Conservation (phyloP, 352 stramenopile species). For the Nothophytophthora sp. region DNA sequence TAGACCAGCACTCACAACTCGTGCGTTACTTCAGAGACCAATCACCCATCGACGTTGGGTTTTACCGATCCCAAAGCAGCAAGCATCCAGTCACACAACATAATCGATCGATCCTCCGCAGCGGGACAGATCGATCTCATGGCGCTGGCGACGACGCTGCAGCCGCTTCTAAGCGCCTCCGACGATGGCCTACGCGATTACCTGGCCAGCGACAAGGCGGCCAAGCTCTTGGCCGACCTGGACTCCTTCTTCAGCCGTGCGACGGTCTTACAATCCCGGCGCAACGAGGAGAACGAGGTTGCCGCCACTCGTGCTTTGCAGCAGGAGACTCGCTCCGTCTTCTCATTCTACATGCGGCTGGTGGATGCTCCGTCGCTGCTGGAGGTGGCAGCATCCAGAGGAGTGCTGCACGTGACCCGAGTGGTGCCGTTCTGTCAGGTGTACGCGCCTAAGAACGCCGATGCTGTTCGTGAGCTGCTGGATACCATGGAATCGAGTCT, state of each 20-base stretch:
- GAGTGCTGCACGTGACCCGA: slow-evolving; percentile 48
- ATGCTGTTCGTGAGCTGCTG: slow-evolving; percentile 29
- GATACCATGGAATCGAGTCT: slow-evolving; percentile 17
- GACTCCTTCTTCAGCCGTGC: slow-evolving; percentile 36
- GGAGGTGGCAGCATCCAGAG: slow-evolving; percentile 12
- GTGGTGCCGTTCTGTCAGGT: slow-evolving; percentile 69
- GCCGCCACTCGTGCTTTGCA: slow-evolving; percentile 7
- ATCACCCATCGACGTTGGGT: not conserved
- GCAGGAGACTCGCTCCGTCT: slow-evolving; percentile 21
- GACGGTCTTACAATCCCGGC: slow-evolving; percentile 13
- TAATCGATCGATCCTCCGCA: not conserved
- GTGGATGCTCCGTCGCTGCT: slow-evolving; percentile 14
- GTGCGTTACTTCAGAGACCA: not conserved
- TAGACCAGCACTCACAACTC: not conserved
- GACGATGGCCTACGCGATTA: slow-evolving; percentile 10
- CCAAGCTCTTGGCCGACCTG: slow-evolving; percentile 19
- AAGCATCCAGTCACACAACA: too few relatives aligned
- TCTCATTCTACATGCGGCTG: slow-evolving; percentile 42
- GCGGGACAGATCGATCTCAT: not conserved
- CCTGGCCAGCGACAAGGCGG: not conserved
- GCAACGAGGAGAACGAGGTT: not conserved
- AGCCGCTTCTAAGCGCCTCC: slow-evolving; percentile 1
- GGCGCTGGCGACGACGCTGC: slow-evolving; percentile 1
- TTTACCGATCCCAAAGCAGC: too few relatives aligned
- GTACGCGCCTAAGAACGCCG: slow-evolving; percentile 36